Evolutionary conservation across 192 early-diverging fungal genomes (phyloP), one percentile per base, ranked within the genome.

Genomic region (Chytriomyces confervae): DNA sequence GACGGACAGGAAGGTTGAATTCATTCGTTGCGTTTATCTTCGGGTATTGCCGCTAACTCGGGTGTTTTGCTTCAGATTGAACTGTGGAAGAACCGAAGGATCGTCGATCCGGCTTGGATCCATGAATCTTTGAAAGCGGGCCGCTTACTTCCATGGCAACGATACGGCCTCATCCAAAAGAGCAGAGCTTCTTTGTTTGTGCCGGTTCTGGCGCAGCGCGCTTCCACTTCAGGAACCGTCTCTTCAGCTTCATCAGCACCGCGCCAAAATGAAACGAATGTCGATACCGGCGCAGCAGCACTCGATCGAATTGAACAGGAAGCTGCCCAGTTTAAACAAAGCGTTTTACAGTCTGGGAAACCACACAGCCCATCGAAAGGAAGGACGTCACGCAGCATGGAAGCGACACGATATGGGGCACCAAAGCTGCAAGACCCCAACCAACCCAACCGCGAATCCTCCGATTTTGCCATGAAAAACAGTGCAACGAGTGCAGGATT

Each of bases 31-130:
- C 18, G 5, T 5, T 47, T 16, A 62, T 20, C 23, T 18, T 44
- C 53, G 4, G 18, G 65, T 20, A 46, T 83, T 69, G 80, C 84
- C 75, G 79, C 79, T 18, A 47, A 71, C 45, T 51, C 23, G 84
- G 69, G 61, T 79, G 66, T 44, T 57, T 18, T 7, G 44, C 45
- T 23, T 77, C n/a, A 72, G 70, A 23, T 57, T 43, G 68, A 70
- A 46, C 68, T 78, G 18, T 78, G 77, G 77, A 71, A 69, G 51
- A 80, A 72, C 36, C 86, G 78, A 61, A 83, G 82, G 8, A 77
- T 87, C 24, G 81, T 87, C 6, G 72, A 72, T 20, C 80, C 84
- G 24, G 75, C 79, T 16, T 97, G 96, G 96, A 81, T 97, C 6
- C 80, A 85, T 0, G 93, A 97, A 29, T 90, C 87, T 27, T 82